Base-by-base conservation (phyloP, 306 rosid genomes). In the Lathyrus oleraceus region DNA sequence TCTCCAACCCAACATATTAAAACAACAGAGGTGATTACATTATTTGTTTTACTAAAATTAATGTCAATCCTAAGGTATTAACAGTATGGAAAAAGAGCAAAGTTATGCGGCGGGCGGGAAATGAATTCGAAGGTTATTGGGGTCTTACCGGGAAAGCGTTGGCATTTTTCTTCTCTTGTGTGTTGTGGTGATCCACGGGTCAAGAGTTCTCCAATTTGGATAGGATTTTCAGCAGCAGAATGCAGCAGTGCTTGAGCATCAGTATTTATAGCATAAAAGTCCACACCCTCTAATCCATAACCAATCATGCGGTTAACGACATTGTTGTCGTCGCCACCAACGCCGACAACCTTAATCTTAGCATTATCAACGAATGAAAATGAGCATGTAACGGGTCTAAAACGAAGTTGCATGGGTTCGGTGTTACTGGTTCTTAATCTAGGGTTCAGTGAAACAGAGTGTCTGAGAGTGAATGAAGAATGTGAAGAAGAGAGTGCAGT, bases 261-360 rank as follows among this genome's bases (percentile, higher is more conserved):
- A 28, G 32, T 28, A 4, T 28, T 28, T 28, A 28, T 28, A 28
- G 32, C 32, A 28, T 28, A 28, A 28, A 89, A 92, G 67, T 92
- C 95, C 43, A 92, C 96, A 44, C 92, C 98, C 59, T 86, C 85
- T 63, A 90, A 83, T 60, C 96, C 96, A 70, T 91, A 88, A 66
- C 91, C 92, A 81, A 92, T 90, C 98, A 92, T 92, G 80, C 98
- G 96, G 76, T 92, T 92, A 36, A 92, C 91, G 19, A 96, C 96
- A 82, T 92, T 89, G 86, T 88, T 92, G 28, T 96, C 98, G 17
- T 96, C 98, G 0, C 98, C 96, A 19, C 98, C 98, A 45, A 92
- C 89, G 3, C 98, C 98, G 10, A 92, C 87, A 15, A 92, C 98
- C 86, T 92, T 92, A 77, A 92, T 92, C 85, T 74, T 92, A 63